Base-by-base conservation (phyloP, 306 rosid genomes). In the Bauhinia variegata region DNA sequence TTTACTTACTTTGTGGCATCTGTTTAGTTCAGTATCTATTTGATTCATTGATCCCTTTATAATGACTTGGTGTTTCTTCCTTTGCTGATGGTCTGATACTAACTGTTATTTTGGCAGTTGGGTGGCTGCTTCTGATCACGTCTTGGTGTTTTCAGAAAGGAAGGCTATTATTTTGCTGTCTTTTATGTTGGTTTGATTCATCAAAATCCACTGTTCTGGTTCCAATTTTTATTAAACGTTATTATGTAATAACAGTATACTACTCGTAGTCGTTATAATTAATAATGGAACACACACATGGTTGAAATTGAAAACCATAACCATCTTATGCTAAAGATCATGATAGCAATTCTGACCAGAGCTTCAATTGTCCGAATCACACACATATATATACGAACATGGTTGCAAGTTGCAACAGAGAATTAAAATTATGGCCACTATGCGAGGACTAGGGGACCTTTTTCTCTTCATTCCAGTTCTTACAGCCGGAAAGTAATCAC, bases 391-490 rank as follows among this genome's bases (percentile, higher is more conserved):
- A 36, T 36, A 36, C 61, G 68, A 67, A 84, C 68, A 70, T 32
- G 58, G 37, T 37, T 70, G 23, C 63, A 70, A 47, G 37, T 37
- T 70, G 23, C 63, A 70, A 47, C 66, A 52, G 61, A 37, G 43
- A 52, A 70, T 14, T 14, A 9, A 49, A 67, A 48, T 34, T 6
- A 0, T 56, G 14, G 5, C 65, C 72, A 74, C 65, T 81, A 54
- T 12, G 82, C 98, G 13, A 93, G 96, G 54, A 77, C 76, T 0
- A 97, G 99, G 65, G 97, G 97, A 5, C 97, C 97, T 71, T 93
- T 90, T 54, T 89, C 99, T 70, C 99, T 84, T 68, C 97, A 88
- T 72, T 87, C 81, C 6, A 88, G 78, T 84, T 90, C 99, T 3
- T 88, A 95, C 69, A 93, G 72, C 48, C 96, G 73, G 33, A 93